These are phyloP conservation scores for Umbelopsis sp. DNA, from an alignment of 192 early-diverging fungal genomes.

Conservation along the genomic window DNA sequence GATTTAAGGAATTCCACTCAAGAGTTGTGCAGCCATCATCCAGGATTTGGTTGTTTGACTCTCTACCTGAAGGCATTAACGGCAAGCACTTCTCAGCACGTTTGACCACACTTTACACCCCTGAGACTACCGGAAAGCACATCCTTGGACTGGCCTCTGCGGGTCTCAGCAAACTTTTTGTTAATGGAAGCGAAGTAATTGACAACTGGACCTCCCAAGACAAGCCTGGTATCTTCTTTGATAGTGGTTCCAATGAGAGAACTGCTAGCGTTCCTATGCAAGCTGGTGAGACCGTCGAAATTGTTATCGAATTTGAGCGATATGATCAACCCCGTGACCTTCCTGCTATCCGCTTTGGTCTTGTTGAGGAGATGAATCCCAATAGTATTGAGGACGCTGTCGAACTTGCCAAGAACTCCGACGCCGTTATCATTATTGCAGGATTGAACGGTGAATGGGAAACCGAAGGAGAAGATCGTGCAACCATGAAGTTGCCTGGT, in stretches of 20 bases:
- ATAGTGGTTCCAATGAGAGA: conserved; percentile 14
- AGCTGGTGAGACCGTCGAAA: conserved; percentile 10
- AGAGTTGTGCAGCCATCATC: neutral
- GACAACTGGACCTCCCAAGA: conserved; percentile 26
- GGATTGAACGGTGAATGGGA: conserved; percentile 70
- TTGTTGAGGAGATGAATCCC: conserved; percentile 49
- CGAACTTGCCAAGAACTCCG: conserved; percentile 59
- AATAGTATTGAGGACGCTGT: conserved; percentile 58
- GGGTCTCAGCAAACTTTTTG: conserved; percentile 16
- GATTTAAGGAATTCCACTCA: neutral
- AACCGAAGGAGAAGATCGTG: conserved; percentile 26
- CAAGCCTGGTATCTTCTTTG: conserved; percentile 23
- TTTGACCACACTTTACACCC: conserved; percentile 1
- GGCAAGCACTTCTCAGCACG: conserved; percentile 6
- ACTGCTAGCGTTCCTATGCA: conserved; percentile 5
- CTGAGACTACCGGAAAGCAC: conserved; percentile 10
- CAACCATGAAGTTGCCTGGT: neutral
- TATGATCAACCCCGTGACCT: neutral
- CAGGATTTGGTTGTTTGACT: neutral
- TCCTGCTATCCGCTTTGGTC: conserved; percentile 19
- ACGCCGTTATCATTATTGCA: conserved; percentile 85
- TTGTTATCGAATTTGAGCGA: conserved; percentile 16
- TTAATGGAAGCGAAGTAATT: conserved; percentile 20
- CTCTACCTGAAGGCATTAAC: neutral
- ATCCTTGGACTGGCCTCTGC: conserved; percentile 10